Base-by-base conservation (phyloP, 345 rosid species). In the Salix koriyanagi region DNA sequence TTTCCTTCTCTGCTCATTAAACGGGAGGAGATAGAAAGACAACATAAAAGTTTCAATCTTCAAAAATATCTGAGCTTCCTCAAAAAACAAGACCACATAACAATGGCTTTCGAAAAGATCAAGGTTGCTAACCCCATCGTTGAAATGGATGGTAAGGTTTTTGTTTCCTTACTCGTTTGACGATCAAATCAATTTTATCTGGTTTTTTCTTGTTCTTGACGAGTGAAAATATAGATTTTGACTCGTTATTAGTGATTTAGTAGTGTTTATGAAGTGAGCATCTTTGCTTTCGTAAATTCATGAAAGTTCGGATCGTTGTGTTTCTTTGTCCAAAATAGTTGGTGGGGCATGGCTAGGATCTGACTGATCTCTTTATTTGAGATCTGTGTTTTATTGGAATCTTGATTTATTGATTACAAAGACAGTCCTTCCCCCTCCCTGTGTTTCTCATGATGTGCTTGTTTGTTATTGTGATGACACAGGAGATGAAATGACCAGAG, bases 401-500 rank as follows among this genome's bases (percentile, higher is more conserved):
- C 11, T 21, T 72, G 25, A 21, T 58, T 65, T 74, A 34, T 1
- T 30, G 18, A 74, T 62, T 30, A 54, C n/a, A 14, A 64, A 64
- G 23, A 61, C 28, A 58, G 66, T 11, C 60, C 6, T 12, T 23
- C 3, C 23, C 64, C 52, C 6, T 2, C 19, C 1, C 15, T 39
- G 36, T 32, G 18, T 44, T 7, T n/a, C 23, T 26, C 34, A 34
- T 58, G 25, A 11, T n/a, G 44, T 34, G 10, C n/a, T 75, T 79
- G 5, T 15, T 76, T 82, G 48, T n/a, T 71, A 42, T 50, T 54
- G 19, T 82, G 34, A 32, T 23, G n/a, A n/a, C 74, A 25, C 89
- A 96, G 99, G 99, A 73, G 99, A 96, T 87, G 99, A 96, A 89
- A 93, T 96, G 99, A 93, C 99, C 58, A 81, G 99, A 36, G 85